Base-by-base conservation (phyloP, 2,329 filamentous ascomycete genomes). In the Botryosphaeria dothidea region DNA sequence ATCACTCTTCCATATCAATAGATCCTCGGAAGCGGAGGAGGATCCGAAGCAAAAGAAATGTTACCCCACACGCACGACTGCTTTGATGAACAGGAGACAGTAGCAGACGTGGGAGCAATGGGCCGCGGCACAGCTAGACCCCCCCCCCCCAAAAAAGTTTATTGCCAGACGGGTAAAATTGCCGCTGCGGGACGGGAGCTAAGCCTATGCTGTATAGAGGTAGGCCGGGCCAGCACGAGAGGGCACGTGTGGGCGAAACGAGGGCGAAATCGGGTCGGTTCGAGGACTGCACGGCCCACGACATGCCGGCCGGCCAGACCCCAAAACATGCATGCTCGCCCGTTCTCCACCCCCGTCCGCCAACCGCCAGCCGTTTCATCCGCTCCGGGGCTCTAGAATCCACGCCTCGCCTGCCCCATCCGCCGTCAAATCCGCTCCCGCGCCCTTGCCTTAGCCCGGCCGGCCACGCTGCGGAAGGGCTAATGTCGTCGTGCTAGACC, bases 281-380 rank as follows among this genome's bases (percentile, higher is more conserved):
- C 17, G 15, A 19, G n/a, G 41, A 4, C 38, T 41, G 38, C 15
- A 17, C 9, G 38, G 38, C 38, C 5, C 38, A 13, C 11, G 17
- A 6, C 7, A 11, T 34, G 19, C 19, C 19, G 45, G 21, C 6
- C 23, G 19, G n/a, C 13, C 6, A n/a, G 43, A 2, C 29, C 51
- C 49, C 49, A 36, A 56, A 56, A 25, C 51, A 56, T 41, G 19
- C 51, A 15, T 56, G 15, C 19, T 38, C 31, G 51, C 21, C 51
- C 31, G 51, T 17, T 34, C 51, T 34, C 31, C n/a, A 36, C 34
- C 31, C 27, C 29, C 29, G 27, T 48, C 23, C 25, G 46, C 46
- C 45, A 52, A 3, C 48, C 34, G 34, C 51, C 21, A 21, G 19
- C 56, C 56, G 56, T 60, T 60, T 60, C 56, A 45, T 21, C 54